Conservation (phyloP, 164 flowering plant genomes). For the Cinnamomum micranthum region DNA sequence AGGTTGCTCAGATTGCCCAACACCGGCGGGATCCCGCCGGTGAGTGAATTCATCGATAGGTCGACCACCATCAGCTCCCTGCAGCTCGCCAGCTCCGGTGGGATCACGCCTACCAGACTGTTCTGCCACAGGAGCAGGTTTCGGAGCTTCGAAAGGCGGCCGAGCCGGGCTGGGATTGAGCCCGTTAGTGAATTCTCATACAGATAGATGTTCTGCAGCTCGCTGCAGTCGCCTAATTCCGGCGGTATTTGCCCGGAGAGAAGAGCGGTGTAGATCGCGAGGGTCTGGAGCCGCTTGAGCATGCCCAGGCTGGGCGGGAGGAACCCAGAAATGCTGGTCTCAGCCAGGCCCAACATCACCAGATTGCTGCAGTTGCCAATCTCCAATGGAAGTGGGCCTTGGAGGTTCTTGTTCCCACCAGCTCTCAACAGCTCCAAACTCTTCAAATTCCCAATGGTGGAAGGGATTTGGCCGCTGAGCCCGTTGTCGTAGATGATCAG, state of each 20-base stretch:
- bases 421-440: conserved; percentile 57
- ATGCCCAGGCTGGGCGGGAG: conserved; percentile 68
- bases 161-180: conserved; percentile 57
- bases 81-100: conserved; percentile 71
- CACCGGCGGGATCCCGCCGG: conserved; percentile 66
- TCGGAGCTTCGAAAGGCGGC: conserved; percentile 59
- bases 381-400: conserved; percentile 78
- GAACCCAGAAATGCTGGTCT: conserved; percentile 77
- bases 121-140: conserved; percentile 85
- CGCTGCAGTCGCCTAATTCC: conserved; percentile 78
- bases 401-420: conserved; percentile 87
- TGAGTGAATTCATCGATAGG: conserved; percentile 66
- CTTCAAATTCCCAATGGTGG: conserved; percentile 55
- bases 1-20: conserved; percentile 54
- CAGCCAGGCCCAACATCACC: conserved; percentile 75
- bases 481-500: conserved; percentile 71
- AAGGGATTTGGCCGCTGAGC: conserved; percentile 69
- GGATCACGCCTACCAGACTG: conserved; percentile 74
- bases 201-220: conserved; percentile 68
- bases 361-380: conserved; percentile 78
- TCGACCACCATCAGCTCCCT: conserved; percentile 56
- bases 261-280: conserved; percentile 70
- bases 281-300: conserved; percentile 65
- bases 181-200: conserved; percentile 87
- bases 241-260: conserved; percentile 85